Conservation (phyloP, 2,329 filamentous ascomycete species). For the Aspergillus pseudotamarii region DNA sequence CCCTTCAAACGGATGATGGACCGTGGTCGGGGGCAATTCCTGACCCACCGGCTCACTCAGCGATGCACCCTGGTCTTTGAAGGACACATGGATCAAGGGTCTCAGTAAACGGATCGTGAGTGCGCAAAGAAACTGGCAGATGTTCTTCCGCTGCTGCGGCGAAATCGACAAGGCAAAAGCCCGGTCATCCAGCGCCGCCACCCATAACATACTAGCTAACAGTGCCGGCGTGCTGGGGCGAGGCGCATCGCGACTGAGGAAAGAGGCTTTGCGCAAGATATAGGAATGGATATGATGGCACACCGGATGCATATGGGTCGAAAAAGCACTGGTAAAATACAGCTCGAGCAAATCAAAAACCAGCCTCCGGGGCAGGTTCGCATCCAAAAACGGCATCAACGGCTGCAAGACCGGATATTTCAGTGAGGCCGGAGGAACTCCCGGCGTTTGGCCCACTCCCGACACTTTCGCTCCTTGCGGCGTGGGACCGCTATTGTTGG, state of each 20-base stretch:
- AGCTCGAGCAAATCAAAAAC: constrained; percentile 88
- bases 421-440: constrained; percentile 43
- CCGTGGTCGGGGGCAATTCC: constrained; percentile 73
- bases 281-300: constrained; percentile 90
- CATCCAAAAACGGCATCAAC: constrained; percentile 75
- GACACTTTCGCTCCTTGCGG: constrained; percentile 58
- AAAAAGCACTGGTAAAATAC: constrained; percentile 88
- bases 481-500: constrained; percentile 46
- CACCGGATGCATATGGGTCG: constrained; percentile 83
- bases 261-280: constrained; percentile 83
- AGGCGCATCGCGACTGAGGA: constrained; percentile 79
- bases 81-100: constrained; percentile 77
- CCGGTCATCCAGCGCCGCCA: constrained; percentile 90
- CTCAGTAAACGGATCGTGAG: constrained; percentile 82
- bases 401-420: constrained; percentile 86
- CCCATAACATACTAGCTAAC: constrained; percentile 94
- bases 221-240: constrained; percentile 82
- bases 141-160: constrained; percentile 77
- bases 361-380: constrained; percentile 74
- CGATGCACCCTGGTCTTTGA: constrained; percentile 51
- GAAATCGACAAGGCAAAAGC: constrained; percentile 82
- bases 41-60: constrained; percentile 63
- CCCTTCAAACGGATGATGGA: constrained; percentile 53
- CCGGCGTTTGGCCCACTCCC: constrained; percentile 55
- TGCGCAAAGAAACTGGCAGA: constrained; percentile 86